Base-by-base conservation (phyloP, 2,329 filamentous ascomycete genomes). In the Claviceps spartinae region DNA sequence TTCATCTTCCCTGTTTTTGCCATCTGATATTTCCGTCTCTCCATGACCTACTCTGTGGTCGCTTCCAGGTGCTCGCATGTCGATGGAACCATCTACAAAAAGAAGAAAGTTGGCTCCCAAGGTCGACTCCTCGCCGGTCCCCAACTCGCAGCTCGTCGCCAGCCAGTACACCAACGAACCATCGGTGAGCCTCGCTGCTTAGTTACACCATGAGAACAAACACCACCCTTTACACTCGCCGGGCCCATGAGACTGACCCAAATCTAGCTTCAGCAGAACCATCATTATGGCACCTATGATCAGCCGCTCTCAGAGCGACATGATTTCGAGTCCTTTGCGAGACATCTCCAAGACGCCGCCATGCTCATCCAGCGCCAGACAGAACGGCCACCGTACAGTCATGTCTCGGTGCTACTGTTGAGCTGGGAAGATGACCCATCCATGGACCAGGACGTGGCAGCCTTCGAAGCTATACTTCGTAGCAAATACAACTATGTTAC, bases 281-380 rank as follows among this genome's bases (percentile, higher is more conserved):
- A 66, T 51, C 62, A 67, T 26, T 63, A 64, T 64, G 56, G 68
- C 59, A 59, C 62, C 57, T 63, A 70, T 65, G 69, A 74, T 65
- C 60, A 66, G 52, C 63, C 69, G 24, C 52, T 63, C 59, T 62
- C 65, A 52, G 74, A 79, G 59, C 74, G 77, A 57, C 74, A 79
- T 65, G 79, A 83, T 60, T 84, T 83, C 66, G 81, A 83, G 65
- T 75, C 78, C 50, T 83, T 83, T 62, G 81, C 80, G 54, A 75
- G 80, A 47, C 81, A 84, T 67, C 73, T 84, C 45, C 81, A 84
- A 62, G 81, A 83, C 73, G 81, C 80, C 48, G 80, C 81, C 57
- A 82, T 82, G 75, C 71, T 82, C 60, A 82, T 84, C 58, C 78
- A 82, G 62, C 74, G 77, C 56, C 79, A 82, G 65, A 78, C 77